Base-by-base conservation (phyloP, 2,329 filamentous ascomycete species). In the Didymosphaeria variabile region DNA sequence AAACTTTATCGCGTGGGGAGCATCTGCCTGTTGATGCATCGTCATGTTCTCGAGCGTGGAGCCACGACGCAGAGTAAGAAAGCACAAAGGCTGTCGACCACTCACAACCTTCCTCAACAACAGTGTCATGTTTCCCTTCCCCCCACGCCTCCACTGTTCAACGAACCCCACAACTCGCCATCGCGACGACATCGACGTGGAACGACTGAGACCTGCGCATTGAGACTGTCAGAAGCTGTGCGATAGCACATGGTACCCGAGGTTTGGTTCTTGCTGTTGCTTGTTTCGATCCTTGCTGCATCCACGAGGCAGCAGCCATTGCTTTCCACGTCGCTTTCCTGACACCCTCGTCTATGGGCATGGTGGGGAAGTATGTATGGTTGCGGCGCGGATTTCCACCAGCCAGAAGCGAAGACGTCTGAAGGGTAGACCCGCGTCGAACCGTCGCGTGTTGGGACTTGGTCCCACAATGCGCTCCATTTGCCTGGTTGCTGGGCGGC, bases 401-500 rank as follows among this genome's bases (percentile, higher is more conserved):
- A 46, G 19, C 44, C 44, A 46, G 44, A 46, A 29, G n/a, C 23
- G 44, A n/a, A 46, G 44, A 19, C 19, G 44, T 26, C 9, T 9
- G 10, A 3, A 12, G 19, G 23, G 42, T 50, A 21, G 29, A 34
- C 34, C 38, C 51, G 38, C 40, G 23, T 55, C 38, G n/a, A n/a
- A 26, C 26, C 29, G 44, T 13, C 52, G 44, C 44, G 38, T 23
- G 26, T 34, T 19, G 36, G 29, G 19, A 29, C 12, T 1, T 51
- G 47, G 40, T 45, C 23, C 40, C 40, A 45, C 52, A 19, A n/a
- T 19, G 9, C 29, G 21, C 23, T 23, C 52, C 52, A 17, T 55
- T 55, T 55, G 53, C 53, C 53, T 47, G 53, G 53, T 55, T 47
- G 40, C 29, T 55, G 52, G 52, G 52, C 52, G 29, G 12, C 12